Evolutionary conservation across 192 early-diverging fungal genomes (phyloP), one percentile per base, ranked within the genome.

Genomic region (Mortierella claussenii): DNA sequence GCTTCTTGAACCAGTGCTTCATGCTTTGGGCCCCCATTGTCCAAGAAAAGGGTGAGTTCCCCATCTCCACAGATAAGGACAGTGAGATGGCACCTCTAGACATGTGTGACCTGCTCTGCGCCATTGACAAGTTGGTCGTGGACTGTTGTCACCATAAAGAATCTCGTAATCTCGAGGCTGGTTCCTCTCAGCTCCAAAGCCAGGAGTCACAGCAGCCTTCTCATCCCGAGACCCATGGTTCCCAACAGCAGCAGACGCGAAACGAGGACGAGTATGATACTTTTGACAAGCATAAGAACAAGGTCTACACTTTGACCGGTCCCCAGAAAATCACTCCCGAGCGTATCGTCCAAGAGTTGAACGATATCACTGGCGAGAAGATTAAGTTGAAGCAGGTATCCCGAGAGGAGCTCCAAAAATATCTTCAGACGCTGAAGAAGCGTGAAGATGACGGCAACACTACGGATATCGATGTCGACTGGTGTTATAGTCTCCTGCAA

Each of bases 231-330:
- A n/a, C n/a, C n/a, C n/a, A n/a, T n/a, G n/a, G n/a, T n/a, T n/a
- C n/a, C n/a, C 31, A 15, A 17, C 34, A 57, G 0, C 40, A 43
- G 34, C 45, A 12, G 17, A 26, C 20, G 13, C 18, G 18, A 4
- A 31, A 60, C 7, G 21, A 7, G 30, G 30, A 46, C 4, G 57
- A 28, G 18, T 18, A 21, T 15, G 45, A 21, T 34, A 21, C 26
- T 2, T 55, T 70, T 15, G 64, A 45, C 9, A 13, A 49, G 20
- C 53, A 62, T 28, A 60, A 33, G 42, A 70, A 70, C 53, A 70
- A 70, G 33, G 43, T 30, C 59, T 70, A 70, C 43, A 70, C 52
- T 13, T 24, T 70, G 44, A 70, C 68, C 9, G 68, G 68, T 0
- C 68, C 68, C 12, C 4, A 48, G 21, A 62, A 62, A 44, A 44